These are phyloP conservation scores for Oryza glaberrima DNA, from an alignment of 176 grass and related monocot species.

Conservation along the genomic window DNA sequence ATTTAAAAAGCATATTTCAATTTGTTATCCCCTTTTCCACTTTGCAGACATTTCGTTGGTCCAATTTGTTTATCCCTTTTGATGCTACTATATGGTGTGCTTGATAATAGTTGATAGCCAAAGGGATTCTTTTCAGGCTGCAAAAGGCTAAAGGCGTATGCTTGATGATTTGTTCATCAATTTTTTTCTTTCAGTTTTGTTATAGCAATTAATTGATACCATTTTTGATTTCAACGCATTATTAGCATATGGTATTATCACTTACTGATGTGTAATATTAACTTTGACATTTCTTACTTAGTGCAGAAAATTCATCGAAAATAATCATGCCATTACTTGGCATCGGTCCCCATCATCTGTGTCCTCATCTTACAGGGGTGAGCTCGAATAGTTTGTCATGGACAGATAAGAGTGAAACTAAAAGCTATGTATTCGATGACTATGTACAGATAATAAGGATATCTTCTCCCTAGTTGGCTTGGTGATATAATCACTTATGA, in stretches of 20 bases:
- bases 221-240: slow-evolving; percentile 27
- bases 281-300: slow-evolving; percentile 15
- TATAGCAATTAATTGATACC: slow-evolving; percentile 12
- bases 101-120: too few relatives aligned
- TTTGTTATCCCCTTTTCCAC: slow-evolving; percentile 31
- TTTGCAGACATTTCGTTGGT: slow-evolving; percentile 43
- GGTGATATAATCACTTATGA: too few relatives aligned
- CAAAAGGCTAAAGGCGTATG: slow-evolving; percentile 37
- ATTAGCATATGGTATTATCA: neutral
- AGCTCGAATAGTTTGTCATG: slow-evolving; percentile 72
- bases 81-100: slow-evolving; percentile 3
- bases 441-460: slow-evolving; percentile 14
- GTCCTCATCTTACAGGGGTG: slow-evolving; percentile 69
- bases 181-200: slow-evolving; percentile 26
- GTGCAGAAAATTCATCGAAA: slow-evolving; percentile 87
- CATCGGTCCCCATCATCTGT: slow-evolving; percentile 78
- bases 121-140: neutral
- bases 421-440: slow-evolving; percentile 73
- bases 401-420: slow-evolving; percentile 73
- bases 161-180: slow-evolving; percentile 50
- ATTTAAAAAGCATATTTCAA: slow-evolving; percentile 24
- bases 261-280: neutral
- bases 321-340: slow-evolving; percentile 86
- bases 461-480: too few relatives aligned
- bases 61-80: slow-evolving; percentile 48